Evolutionary conservation across 495 filamentous ascomycete genomes (phyloP).

Genomic region (Evernia prunastri): DNA sequence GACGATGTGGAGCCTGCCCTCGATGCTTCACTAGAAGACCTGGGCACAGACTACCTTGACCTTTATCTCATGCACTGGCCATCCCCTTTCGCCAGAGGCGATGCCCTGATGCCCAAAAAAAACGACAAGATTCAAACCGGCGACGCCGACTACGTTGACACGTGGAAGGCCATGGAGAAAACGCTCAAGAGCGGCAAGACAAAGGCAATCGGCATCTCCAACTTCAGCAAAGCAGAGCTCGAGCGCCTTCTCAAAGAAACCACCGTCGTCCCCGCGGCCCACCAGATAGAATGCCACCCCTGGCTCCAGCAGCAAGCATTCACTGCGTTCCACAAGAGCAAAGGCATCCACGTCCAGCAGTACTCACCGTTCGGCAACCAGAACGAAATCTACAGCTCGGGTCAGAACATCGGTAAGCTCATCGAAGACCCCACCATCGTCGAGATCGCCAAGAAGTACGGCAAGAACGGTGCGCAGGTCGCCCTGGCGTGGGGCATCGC

Average conservation of each 20-base stretch:
- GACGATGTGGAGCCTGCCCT: conserved; percentile 54
- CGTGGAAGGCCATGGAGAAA: conserved; percentile 60
- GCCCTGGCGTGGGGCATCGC: conserved; percentile 62
- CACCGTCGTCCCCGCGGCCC: conserved; percentile 54
- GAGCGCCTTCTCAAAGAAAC: conserved; percentile 58
- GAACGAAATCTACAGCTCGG: conserved; percentile 53
- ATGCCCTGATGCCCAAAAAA: conserved; percentile 33
- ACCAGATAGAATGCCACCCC: conserved; percentile 60
- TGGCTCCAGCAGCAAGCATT: conserved; percentile 53
- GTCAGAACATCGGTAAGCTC: conserved; percentile 45
- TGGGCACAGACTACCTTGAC: conserved; percentile 61
- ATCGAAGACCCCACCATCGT: conserved; percentile 56
- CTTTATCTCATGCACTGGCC: conserved; percentile 68
- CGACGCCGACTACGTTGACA: conserved; percentile 47
- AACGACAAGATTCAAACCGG: conserved; percentile 41
- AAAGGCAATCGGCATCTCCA: conserved; percentile 68
- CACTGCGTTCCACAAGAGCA: conserved; percentile 42
- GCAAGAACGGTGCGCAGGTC: conserved; percentile 55
- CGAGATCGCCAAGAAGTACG: conserved; percentile 56
- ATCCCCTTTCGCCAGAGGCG: conserved; percentile 40
- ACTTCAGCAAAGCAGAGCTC: conserved; percentile 64
- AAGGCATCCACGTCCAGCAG: conserved; percentile 54
- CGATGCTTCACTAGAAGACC: conserved; percentile 53
- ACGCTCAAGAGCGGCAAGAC: conserved; percentile 49
- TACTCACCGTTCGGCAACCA: conserved; percentile 69